phyloP scores from a whole-genome alignment of 352 stramenopile species.

The Hyaloperonospora arabidopsidis region DNA sequence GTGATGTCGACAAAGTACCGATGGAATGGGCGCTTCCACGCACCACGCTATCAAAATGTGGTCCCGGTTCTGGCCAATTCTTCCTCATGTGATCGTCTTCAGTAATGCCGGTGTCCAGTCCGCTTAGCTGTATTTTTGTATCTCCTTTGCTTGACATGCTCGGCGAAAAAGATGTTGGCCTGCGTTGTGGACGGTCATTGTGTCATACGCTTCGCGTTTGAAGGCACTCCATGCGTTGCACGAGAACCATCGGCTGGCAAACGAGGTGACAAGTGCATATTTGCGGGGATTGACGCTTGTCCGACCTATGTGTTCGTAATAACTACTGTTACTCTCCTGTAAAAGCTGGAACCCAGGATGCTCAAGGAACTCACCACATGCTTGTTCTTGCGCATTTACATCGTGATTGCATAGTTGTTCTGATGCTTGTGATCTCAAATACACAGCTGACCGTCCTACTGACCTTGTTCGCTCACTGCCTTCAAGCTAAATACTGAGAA shows the following conservation, averaged over 20 bases:
- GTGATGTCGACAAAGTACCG: slow-evolving; percentile 59
- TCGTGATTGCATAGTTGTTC: too few species aligned
- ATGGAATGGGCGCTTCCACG: slow-evolving; percentile 70
- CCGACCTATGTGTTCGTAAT: slow-evolving; percentile 81
- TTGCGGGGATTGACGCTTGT: slow-evolving; percentile 76
- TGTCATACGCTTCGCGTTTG: slow-evolving; percentile 71
- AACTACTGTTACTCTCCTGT: slow-evolving; percentile 68
- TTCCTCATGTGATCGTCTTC: slow-evolving; percentile 78
- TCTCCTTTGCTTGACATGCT: slow-evolving; percentile 85
- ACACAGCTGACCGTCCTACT: too few species aligned
- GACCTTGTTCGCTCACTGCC: too few species aligned
- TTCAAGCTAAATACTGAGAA: too few species aligned
- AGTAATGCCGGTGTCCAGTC: slow-evolving; percentile 64
- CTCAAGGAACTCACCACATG: too few species aligned
- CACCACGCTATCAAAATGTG: slow-evolving; percentile 66
- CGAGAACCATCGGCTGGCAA: slow-evolving; percentile 69
- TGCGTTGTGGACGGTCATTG: slow-evolving; percentile 63
- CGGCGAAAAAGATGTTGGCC: slow-evolving; percentile 81
- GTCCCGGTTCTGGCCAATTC: slow-evolving; percentile 62
- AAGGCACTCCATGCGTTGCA: slow-evolving; percentile 61
- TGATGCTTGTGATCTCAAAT: too few species aligned
- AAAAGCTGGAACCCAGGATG: background rate
- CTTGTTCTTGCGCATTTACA: too few species aligned
- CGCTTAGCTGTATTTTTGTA: slow-evolving; percentile 73
- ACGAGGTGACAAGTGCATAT: slow-evolving; percentile 74